These are phyloP conservation scores for Eucalyptus curtisii DNA, from an alignment of 345 rosid genomes.

Conservation along the genomic window DNA sequence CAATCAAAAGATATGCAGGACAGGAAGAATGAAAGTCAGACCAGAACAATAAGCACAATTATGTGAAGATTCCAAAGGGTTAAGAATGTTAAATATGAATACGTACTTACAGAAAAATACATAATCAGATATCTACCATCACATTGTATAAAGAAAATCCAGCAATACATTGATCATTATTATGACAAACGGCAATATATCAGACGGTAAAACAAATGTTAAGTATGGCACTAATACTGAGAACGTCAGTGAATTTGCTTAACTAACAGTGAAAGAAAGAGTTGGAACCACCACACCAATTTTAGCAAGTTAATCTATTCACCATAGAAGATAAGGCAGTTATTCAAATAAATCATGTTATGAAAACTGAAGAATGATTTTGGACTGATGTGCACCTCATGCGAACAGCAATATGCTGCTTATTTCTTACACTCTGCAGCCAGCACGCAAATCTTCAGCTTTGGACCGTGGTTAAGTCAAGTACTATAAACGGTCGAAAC, in stretches of 20 bases:
- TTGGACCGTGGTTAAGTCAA: not conserved
- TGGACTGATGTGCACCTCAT: not conserved
- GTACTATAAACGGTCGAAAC: not conserved
- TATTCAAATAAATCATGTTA: not conserved
- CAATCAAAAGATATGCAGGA: not conserved
- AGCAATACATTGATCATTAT: not conserved
- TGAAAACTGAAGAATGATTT: not conserved
- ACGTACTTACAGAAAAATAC: not conserved
- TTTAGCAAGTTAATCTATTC: not conserved
- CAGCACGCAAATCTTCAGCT: not conserved
- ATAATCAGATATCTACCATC: not conserved
- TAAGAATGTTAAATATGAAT: not conserved
- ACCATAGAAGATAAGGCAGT: not conserved
- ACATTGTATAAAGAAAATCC: not conserved
- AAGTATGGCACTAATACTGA: not conserved
- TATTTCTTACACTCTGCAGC: not conserved
- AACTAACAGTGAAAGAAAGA: not conserved
- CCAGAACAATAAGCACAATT: not conserved
- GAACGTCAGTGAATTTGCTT: not conserved
- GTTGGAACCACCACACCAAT: not conserved
- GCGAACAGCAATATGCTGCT: not conserved
- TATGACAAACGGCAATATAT: not conserved
- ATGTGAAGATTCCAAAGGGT: not conserved
- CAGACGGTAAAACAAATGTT: not conserved
- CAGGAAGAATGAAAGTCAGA: not conserved